Conservation (phyloP, 2,329 filamentous ascomycete genomes). For the Venturia nashicola region DNA sequence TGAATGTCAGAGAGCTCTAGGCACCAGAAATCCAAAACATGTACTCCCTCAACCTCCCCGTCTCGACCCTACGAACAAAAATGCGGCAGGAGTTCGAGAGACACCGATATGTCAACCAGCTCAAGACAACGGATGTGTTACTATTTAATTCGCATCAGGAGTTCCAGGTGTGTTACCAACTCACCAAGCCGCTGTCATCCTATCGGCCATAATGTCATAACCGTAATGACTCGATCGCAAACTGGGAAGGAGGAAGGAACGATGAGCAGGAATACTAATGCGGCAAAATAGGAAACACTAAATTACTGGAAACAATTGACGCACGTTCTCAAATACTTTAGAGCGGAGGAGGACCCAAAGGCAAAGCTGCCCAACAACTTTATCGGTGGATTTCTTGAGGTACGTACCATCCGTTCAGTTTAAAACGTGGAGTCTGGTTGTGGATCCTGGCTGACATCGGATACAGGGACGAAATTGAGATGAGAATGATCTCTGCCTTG, state of each 20-base stretch:
- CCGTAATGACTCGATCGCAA: not conserved
- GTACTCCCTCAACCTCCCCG: conserved; percentile 85
- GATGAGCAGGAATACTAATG: not conserved
- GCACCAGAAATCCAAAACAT: conserved; percentile 93
- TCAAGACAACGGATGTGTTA: conserved; percentile 78
- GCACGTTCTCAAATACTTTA: conserved; percentile 95
- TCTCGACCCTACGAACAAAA: conserved; percentile 80
- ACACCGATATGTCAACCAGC: conserved; percentile 83
- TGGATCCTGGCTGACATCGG: not conserved
- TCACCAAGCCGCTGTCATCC: not conserved
- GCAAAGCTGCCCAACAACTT: conserved; percentile 74
- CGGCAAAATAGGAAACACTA: conserved; percentile 65
- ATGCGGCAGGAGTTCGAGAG: conserved; percentile 95
- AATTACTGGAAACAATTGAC: conserved; percentile 98
- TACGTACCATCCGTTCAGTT: conserved; percentile 29
- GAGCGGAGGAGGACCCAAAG: conserved; percentile 68
- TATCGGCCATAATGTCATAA: not conserved
- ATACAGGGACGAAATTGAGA: conserved; percentile 26
- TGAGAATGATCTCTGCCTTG: not conserved
- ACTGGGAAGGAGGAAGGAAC: not conserved
- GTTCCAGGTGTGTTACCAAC: conserved; percentile 64
- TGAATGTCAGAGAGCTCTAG: conserved; percentile 34
- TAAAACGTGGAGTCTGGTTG: not conserved
- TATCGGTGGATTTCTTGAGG: conserved; percentile 91
- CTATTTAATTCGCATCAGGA: conserved; percentile 85